phyloP scores from a whole-genome alignment of 768 basidiomycete genomes.

The Tubosaeta sp. region DNA sequence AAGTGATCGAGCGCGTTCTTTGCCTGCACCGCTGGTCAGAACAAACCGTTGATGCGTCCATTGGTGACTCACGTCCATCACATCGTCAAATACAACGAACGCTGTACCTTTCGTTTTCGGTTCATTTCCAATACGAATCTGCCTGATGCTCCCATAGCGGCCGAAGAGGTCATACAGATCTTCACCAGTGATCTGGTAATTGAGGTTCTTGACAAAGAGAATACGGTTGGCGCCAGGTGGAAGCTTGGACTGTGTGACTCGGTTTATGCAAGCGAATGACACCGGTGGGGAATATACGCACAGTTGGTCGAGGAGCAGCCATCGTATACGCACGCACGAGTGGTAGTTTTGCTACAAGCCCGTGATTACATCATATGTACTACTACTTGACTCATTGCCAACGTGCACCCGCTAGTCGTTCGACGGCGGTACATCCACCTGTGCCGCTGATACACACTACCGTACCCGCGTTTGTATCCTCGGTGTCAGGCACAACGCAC shows the following conservation, averaged over 20 bases:
- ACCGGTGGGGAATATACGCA: constrained; percentile 22
- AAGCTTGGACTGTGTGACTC: constrained; percentile 61
- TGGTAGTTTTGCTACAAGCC: constrained; percentile 4
- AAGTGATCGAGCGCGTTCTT: constrained; percentile 95
- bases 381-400: constrained; percentile 7
- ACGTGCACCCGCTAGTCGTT: constrained; percentile 36
- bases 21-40: constrained; percentile 50
- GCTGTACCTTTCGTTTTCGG: constrained; percentile 93
- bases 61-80: constrained; percentile 74
- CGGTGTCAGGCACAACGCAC: constrained; percentile 64
- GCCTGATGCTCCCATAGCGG: constrained; percentile 93
- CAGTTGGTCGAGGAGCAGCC: constrained; percentile 69
- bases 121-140: constrained; percentile 91
- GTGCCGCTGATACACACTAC: constrained; percentile 68
- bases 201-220: constrained; percentile 89
- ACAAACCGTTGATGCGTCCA: not conserved
- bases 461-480: constrained; percentile 49
- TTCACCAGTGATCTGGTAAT: constrained; percentile 88
- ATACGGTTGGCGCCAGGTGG: constrained; percentile 90
- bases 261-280: constrained; percentile 1
- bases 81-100: constrained; percentile 94
- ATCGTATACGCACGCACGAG: constrained; percentile 33
- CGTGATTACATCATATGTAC: constrained; percentile 18
- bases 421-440: constrained; percentile 58
- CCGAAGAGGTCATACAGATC: constrained; percentile 97